Base-by-base conservation (phyloP, 257 asterid genomes). In the Catharanthus roseus region DNA sequence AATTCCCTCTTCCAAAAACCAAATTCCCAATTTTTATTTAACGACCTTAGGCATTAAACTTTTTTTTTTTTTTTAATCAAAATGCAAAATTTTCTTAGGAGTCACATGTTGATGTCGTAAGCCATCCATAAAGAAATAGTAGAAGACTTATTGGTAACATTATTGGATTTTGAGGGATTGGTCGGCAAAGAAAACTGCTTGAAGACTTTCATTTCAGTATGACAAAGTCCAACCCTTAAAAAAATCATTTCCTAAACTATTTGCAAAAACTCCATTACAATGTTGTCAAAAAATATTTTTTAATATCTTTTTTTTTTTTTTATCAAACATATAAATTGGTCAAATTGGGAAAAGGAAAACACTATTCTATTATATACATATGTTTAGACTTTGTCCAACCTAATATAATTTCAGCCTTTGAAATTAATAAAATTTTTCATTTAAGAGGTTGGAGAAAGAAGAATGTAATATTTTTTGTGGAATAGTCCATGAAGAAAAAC, bases 1-100 rank as follows among this genome's bases (percentile, higher is more conserved):
- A 77, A 68, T 15, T 61, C 71, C 62, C 15, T 33, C 58, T 15
- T 50, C 65, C 29, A 13, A 58, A 66, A 73, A 34, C 70, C 26
- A 64, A 60, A 38, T 62, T 63, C 69, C 75, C n/a, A 68, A 73
- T 73, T 51, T 61, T 54, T 49, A 58, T 54, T 54, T 57, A 78
- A 74, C 78, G 21, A 74, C 75, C 78, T 64, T 74, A 69, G 78
- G 69, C 78, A 36, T 36, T 26, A 64, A 1, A 1, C 3, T 33
- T 50, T 15, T 34, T 75, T 0, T 6, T 44, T 2, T 34, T 50
- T 55, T 41, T n/a, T n/a, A n/a, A 18, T 56, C 26, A 38, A 41
- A 36, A 41, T 2, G 15, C 34, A 24, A 31, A 51, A 34, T 15
- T n/a, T 34, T 19, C 44, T 11, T 4, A 50, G 41, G 31, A 36